Conservation (phyloP, 306 rosid genomes). For the Pyrus pyrifolia region DNA sequence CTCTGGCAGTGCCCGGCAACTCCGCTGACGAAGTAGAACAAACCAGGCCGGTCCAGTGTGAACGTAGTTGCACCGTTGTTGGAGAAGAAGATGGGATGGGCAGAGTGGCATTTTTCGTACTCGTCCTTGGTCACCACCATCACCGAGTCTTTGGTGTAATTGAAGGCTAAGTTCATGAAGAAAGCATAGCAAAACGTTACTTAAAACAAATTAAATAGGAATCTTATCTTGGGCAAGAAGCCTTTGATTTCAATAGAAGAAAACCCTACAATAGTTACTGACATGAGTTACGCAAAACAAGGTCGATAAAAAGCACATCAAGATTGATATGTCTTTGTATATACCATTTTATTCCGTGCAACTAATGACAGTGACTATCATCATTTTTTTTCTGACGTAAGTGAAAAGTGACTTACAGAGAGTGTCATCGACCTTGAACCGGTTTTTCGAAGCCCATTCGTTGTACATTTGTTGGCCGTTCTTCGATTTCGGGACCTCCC, state of each 20-base stretch:
- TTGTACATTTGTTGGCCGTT: conserved; percentile 33
- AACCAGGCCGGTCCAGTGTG: conserved; percentile 45
- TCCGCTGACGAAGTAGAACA: conserved; percentile 85
- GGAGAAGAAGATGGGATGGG: conserved; percentile 56
- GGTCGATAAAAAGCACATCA: too few species aligned
- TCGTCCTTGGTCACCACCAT: conserved; percentile 68
- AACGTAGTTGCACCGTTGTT: conserved; percentile 47
- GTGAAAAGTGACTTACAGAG: conserved; percentile 42
- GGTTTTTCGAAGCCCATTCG: conserved; percentile 67
- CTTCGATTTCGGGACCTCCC: conserved; percentile 53
- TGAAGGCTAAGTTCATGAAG: conserved; percentile 37
- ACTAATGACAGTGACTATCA: too few species aligned
- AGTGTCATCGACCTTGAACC: conserved; percentile 62
- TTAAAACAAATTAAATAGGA: too few species aligned
- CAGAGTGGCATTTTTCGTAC: conserved; percentile 47
- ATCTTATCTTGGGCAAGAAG: background rate
- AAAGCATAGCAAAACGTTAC: background rate
- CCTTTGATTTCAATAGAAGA: background rate
- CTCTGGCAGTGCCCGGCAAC: conserved; percentile 62
- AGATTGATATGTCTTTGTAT: too few species aligned
- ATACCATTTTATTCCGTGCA: too few species aligned
- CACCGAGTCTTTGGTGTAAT: conserved; percentile 62
- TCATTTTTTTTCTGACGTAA: background rate
- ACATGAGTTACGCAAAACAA: background rate
- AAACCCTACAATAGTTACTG: background rate